Conservation (phyloP, 495 filamentous ascomycete species). For the Friedmanniomyces simplex region DNA sequence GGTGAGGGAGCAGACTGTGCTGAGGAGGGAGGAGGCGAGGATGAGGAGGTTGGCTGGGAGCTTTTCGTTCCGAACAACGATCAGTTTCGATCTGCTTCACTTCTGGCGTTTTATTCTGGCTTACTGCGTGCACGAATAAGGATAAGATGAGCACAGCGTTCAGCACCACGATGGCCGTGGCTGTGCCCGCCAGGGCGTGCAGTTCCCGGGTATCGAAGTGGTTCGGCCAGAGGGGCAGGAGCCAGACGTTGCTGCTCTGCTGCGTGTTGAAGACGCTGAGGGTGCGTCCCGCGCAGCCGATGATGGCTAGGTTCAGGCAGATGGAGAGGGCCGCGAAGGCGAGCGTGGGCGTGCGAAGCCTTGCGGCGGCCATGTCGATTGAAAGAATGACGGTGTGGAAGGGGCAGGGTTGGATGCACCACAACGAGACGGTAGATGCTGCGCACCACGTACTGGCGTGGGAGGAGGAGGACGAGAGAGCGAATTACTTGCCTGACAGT, state of each 20-base stretch:
- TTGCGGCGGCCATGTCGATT: constrained; percentile 1
- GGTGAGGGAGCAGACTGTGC: constrained; percentile 21
- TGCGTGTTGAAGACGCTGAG: constrained; percentile 27
- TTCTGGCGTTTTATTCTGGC: too few relatives aligned
- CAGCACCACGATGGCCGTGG: constrained; percentile 21
- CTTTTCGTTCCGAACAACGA: background rate
- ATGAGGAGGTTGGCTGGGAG: constrained; percentile 20
- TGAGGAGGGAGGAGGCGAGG: constrained; percentile 22
- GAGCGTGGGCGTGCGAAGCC: constrained; percentile 11
- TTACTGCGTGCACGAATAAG: constrained; percentile 15
- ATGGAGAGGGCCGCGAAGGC: constrained; percentile 18
- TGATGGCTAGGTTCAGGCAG: constrained; percentile 21
- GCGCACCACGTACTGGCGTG: too few relatives aligned
- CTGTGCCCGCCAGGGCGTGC: constrained; percentile 26
- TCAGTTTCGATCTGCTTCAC: too few relatives aligned
- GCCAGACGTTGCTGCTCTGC: constrained; percentile 31
- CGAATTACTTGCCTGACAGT: background rate
- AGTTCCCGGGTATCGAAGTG: constrained; percentile 30
- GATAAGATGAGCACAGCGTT: constrained; percentile 19
- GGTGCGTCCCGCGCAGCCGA: constrained; percentile 26
- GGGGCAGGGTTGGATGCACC: background rate
- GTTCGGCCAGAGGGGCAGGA: constrained; percentile 31
- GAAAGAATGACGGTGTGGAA: background rate
- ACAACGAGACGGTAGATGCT: too few relatives aligned
- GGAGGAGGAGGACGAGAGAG: background rate